Evolutionary conservation across 345 rosid species (phyloP), one percentile per base, ranked within the genome.

Genomic region (Syzygium aromaticum): DNA sequence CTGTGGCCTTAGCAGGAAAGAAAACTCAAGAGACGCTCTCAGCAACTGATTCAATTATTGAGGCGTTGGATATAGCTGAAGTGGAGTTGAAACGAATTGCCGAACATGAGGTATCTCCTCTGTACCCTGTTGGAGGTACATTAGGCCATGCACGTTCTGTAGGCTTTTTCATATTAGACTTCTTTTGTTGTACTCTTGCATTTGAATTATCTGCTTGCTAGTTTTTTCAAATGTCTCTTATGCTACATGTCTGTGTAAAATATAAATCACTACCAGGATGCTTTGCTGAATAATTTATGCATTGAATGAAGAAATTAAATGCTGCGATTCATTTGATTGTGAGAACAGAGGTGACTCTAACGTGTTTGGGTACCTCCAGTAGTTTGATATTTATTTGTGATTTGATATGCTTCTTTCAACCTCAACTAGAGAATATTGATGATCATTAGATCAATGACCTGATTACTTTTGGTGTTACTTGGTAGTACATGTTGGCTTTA

Each of bases 1-100:
- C 94, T 86, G 94, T 96, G 49, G 95, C 98, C 88, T 87, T 94
- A 90, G 98, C 99, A 27, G 98, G 98, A 86, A 95, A 95, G 94
- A 96, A 91, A 89, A 95, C 98, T 59, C 91, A 91, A 90, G 98
- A 94, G 87, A 93, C 94, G 52, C 92, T 98, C 87, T 89, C 98
- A 17, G 98, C 94, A 87, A 92, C 98, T 83, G 99, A 98, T 93
- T 90, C 92, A 57, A 93, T 98, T 86, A 91, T 95, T 88, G 98
- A 95, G 87, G 95, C 98, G 8, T 88, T 98, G 85, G 99, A 95
- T 73, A 51, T 95, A 40, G 98, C 98, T 61, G 98, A 95, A 64
- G 90, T 88, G 33, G 99, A 98, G 91, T 88, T 87, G 84, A 92
- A 87, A 77, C 95, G 97, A 80, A 73, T 94, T 85, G 92, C 95